Evolutionary conservation across 768 basidiomycete genomes (phyloP), one percentile per base, ranked within the genome.

Genomic region (Termitomyces sp.): DNA sequence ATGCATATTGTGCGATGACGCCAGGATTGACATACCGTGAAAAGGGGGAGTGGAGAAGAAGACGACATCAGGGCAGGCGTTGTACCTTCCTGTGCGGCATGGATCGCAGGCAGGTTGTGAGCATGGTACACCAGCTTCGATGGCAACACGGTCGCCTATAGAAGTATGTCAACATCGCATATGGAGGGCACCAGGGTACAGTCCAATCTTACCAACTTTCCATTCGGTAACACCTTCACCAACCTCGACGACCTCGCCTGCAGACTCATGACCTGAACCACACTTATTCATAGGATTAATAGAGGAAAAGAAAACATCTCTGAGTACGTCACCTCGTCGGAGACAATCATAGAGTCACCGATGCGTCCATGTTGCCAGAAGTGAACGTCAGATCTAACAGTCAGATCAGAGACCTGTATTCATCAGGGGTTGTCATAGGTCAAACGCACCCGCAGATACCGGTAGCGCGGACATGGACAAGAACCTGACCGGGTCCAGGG

Each of bases 41-140:
- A 75, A 85, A 5, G 85, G 85, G 21, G 85, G 85, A 1, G 85
- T 86, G 11, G 85, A 87, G 66, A 87, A 85, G 70, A 87, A 87
- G 35, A 86, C 84, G 6, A 78, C 76, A 56, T 75, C 70, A 9
- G 76, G 76, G 56, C 85, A 87, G 37, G 78, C 84, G 53, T 87
- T 87, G 66, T 86, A 86, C 54, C 79, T 73, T 37, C 84, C 84
- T n/a, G 75, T 78, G 45, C 83, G 78, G 64, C 85, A 87, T 21
- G 78, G 76, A 54, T 82, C 78, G 62, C 85, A 87, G 35, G 79
- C 69, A 21, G 83, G 77, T 58, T 80, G 78, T 31, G 81, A 84
- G 63, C 84, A 87, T 10, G 85, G 85, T 1, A 87, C 78, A n/a
- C 83, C 83, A 5, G 82, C 83, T 65, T 87, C 85, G 58, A 87